These are phyloP conservation scores for Fermentozyma sake DNA, from an alignment of 1,139 yeast species.

Conservation along the genomic window DNA sequence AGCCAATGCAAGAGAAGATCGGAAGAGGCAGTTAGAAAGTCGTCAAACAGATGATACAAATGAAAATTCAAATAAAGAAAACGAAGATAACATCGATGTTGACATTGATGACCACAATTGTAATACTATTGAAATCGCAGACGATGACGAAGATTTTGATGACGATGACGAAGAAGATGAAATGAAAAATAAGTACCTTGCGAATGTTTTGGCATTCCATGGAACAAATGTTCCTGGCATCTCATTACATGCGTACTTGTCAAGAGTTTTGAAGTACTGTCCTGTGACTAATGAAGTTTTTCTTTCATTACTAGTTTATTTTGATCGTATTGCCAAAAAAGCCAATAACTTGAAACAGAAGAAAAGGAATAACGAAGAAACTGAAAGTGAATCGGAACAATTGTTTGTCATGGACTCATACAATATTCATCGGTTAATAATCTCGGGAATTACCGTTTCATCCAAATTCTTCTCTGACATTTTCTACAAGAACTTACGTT, in stretches of 20 bases:
- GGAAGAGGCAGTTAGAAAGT: slow-evolving; percentile 12
- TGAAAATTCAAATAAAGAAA: no score
- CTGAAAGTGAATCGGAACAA: slow-evolving; percentile 37
- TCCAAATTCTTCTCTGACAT: slow-evolving; percentile 94
- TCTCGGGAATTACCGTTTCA: slow-evolving; percentile 95
- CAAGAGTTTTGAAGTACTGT: slow-evolving; percentile 90
- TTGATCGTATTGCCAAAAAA: slow-evolving; percentile 88
- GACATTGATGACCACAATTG: slow-evolving; percentile 7
- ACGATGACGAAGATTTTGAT: slow-evolving; percentile 13
- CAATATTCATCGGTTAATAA: slow-evolving; percentile 88
- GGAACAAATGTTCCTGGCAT: slow-evolving; percentile 96
- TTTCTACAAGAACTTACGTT: slow-evolving; percentile 90
- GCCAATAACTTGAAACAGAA: slow-evolving; percentile 55
- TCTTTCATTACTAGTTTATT: slow-evolving; percentile 81
- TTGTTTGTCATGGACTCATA: slow-evolving; percentile 93
- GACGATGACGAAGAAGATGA: slow-evolving; percentile 42
- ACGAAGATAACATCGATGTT: slow-evolving; percentile 11
- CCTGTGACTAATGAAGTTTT: slow-evolving; percentile 98
- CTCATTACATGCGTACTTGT: slow-evolving; percentile 79
- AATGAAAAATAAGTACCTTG: slow-evolving; percentile 53
- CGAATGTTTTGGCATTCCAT: slow-evolving; percentile 84
- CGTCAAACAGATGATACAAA: slow-evolving; percentile 8
- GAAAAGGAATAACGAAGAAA: slow-evolving; percentile 8
- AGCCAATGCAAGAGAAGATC: slow-evolving; percentile 12
- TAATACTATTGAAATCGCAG: slow-evolving; percentile 6